phyloP scores from a whole-genome alignment of 2,329 filamentous ascomycete genomes.

The Aspergillus carbonarius region DNA sequence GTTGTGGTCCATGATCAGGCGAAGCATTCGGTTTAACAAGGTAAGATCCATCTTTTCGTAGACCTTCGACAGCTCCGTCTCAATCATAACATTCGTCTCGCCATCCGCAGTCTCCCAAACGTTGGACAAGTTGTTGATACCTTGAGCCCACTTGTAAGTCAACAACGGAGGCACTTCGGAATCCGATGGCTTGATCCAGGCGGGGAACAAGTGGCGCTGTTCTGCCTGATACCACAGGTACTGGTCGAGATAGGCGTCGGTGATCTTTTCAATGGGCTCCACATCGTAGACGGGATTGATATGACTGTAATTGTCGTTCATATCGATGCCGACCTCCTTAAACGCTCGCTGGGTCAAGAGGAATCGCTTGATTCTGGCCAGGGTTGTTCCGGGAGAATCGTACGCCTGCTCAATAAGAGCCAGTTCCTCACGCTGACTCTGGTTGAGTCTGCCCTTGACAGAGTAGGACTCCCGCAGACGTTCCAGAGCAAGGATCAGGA shows the following conservation, averaged over 20 bases:
- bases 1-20: conserved; percentile 99
- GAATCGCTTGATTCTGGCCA: conserved; percentile 97
- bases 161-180: conserved; percentile 93
- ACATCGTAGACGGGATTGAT: conserved; percentile 99
- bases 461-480: conserved; percentile 93
- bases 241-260: conserved; percentile 96
- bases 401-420: conserved; percentile 98
- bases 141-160: conserved; percentile 98
- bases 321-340: conserved; percentile 99
- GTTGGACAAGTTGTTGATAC: conserved; percentile 94
- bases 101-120: conserved; percentile 94
- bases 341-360: conserved; percentile 95
- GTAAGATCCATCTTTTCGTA: conserved; percentile 99
- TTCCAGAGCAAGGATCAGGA: conserved; percentile 91
- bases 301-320: conserved; percentile 99
- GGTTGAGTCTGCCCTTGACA: conserved; percentile 93
- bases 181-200: conserved; percentile 99
- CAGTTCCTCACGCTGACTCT: conserved; percentile 94
- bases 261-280: conserved; percentile 99
- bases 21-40: conserved; percentile 84
- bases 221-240: conserved; percentile 99
- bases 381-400: conserved; percentile 91
- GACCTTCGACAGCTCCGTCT: conserved; percentile 97
- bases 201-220: conserved; percentile 92
- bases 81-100: conserved; percentile 97